phyloP scores from a whole-genome alignment of 768 basidiomycete genomes.

The Paxillus involutus region DNA sequence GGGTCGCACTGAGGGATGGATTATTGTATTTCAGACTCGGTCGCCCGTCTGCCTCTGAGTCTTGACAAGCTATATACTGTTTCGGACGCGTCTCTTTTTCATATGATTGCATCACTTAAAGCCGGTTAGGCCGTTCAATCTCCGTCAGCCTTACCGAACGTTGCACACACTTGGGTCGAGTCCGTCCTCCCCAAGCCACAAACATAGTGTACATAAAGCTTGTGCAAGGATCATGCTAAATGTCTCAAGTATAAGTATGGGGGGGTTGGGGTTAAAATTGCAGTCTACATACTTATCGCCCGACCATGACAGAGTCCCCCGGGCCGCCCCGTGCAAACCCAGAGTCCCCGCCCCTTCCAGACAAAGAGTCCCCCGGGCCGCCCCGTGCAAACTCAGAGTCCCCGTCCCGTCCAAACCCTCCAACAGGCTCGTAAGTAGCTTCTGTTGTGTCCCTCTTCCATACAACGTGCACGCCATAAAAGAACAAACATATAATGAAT shows the following conservation, averaged over 20 bases:
- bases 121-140: slow-evolving; percentile 6
- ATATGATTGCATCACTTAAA: too few species aligned
- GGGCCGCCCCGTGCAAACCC: too few species aligned
- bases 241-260: too few species aligned
- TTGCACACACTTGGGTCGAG: too few species aligned
- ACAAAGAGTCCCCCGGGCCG: too few species aligned
- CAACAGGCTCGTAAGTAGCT: slow-evolving; percentile 88
- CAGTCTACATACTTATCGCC: slow-evolving; percentile 16
- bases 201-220: background rate
- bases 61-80: background rate
- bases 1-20: too few species aligned
- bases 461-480: slow-evolving; percentile 65
- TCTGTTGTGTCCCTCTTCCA: slow-evolving; percentile 79
- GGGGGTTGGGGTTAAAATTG: slow-evolving; percentile 2
- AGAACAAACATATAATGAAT: slow-evolving; percentile 62
- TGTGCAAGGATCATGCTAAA: background rate
- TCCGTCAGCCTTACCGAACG: background rate
- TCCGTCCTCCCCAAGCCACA: background rate
- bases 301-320: too few species aligned
- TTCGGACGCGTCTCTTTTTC: background rate
- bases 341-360: too few species aligned
- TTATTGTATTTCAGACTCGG: too few species aligned
- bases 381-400: too few species aligned
- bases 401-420: slow-evolving; percentile 69
- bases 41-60: background rate